phyloP scores from a whole-genome alignment of 139 green algal species.

The Closterium sp. region DNA sequence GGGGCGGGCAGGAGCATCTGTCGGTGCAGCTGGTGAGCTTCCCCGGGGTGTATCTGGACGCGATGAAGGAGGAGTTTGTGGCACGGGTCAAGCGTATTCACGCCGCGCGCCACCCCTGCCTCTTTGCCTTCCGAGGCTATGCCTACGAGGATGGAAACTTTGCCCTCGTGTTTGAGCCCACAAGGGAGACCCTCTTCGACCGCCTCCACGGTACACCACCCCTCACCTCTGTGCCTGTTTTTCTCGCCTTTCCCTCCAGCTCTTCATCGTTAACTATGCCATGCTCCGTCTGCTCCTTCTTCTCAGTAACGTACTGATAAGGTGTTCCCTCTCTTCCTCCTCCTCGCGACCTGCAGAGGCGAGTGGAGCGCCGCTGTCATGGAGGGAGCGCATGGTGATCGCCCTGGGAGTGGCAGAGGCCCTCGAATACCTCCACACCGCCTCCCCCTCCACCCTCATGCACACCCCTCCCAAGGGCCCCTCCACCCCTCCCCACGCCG shows the following conservation, averaged over 20 bases:
- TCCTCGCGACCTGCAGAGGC: not conserved
- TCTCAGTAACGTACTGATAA: not conserved
- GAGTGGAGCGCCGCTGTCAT: not conserved
- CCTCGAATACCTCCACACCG: constrained; percentile 24
- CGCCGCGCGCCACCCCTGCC: not conserved
- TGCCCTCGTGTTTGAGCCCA: not conserved
- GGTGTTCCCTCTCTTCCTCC: not conserved
- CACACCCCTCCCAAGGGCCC: not conserved
- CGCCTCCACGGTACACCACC: not conserved
- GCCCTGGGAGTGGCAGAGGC: constrained; percentile 1
- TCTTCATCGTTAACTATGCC: too few species aligned
- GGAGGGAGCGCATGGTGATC: constrained; percentile 21
- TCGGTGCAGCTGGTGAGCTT: not conserved
- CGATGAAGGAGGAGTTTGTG: not conserved
- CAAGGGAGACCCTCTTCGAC: not conserved
- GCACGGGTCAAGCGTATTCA: not conserved
- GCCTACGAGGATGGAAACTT: not conserved
- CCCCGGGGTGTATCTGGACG: not conserved
- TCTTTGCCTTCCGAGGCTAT: not conserved
- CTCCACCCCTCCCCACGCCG: not conserved
- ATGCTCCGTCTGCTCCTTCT: too few species aligned
- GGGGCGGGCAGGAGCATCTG: not conserved
- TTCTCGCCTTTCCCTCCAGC: too few species aligned
- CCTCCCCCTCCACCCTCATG: not conserved
- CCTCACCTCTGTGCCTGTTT: not conserved